A percentile compares a stretch with the other conserved stretches of the same genome.
phyloP scores from a whole-genome alignment of 2,329 filamentous ascomycete genomes.

The Penicillium frequentans region DNA sequence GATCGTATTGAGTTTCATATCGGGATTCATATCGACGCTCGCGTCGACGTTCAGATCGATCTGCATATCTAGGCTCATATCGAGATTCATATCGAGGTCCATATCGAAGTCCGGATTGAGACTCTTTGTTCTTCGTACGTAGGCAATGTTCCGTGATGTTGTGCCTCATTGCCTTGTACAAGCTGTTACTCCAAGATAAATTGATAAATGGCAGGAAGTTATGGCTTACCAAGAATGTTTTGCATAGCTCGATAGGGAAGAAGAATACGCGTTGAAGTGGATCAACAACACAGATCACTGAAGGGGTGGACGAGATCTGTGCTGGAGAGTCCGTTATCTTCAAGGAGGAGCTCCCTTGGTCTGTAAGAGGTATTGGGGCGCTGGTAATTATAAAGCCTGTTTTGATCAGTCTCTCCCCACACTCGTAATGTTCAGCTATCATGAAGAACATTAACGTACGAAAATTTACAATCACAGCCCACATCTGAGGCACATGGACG shows the following conservation, averaged over 20 bases:
- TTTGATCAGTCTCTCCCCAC: not conserved
- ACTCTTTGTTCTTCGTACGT: not conserved
- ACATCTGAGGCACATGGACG: not conserved
- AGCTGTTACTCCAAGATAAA: not conserved
- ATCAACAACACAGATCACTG: not conserved
- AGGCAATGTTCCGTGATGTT: not conserved
- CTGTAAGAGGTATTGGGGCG: not conserved
- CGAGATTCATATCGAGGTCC: no score
- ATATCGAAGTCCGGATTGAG: no score
- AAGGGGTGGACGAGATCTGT: not conserved
- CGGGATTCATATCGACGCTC: no score
- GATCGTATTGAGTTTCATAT: no score
- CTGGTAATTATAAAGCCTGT: not conserved
- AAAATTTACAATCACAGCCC: not conserved
- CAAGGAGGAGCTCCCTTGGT: not conserved
- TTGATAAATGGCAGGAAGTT: no score
- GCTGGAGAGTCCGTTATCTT: not conserved
- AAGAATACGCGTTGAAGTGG: not conserved
- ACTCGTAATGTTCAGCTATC: not conserved
- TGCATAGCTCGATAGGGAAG: not conserved
- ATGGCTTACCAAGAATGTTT: not conserved
- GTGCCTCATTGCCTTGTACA: not conserved
- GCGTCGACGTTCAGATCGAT: no score
- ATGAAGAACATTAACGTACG: not conserved
- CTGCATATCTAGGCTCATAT: no score